Evolutionary conservation across 2,329 filamentous ascomycete genomes (phyloP), one percentile per base, ranked within the genome.

Genomic region (Pseudodiploospora longispora): DNA sequence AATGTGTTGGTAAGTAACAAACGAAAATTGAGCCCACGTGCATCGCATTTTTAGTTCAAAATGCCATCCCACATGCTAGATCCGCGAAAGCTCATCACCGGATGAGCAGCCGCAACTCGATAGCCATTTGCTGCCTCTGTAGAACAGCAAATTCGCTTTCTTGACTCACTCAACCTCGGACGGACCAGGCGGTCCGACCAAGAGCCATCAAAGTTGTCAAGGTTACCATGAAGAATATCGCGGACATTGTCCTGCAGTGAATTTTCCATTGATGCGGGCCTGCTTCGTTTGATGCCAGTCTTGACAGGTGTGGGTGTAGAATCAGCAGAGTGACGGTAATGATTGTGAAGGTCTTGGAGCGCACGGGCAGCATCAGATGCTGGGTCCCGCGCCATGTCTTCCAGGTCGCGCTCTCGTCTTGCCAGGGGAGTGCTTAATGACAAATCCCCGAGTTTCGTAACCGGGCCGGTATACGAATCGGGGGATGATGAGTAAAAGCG

Each of bases 41-140:
- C 19, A 19, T 19, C 3, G 19, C 19, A 19, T 3, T 30, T 30
- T 64, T 67, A 78, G 58, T 75, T 73, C 51, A 84, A 65, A 50
- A 85, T 78, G 44, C 74, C 77, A 47, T 76, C 70, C 81, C 82
- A 85, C 78, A 84, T 83, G 42, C 80, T 79, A 34, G 77, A 75
- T 32, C 76, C 78, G 36, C 70, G 70, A 30, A 72, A 62, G 47
- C 69, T 72, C 46, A 74, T 65, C 36, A 68, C 69, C 38, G 72
- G 66, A 52, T 78, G 74, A 36, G 73, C 59, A 27, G 66, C 60
- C 36, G 69, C 62, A 48, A 71, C 67, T 49, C 65, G 64, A 55
- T 73, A 73, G 35, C 66, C 62, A 47, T 64, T 68, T 19, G 69
- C 67, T 43, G 72, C 76, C 59, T 83, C 79, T 10, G 75, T 68